These are phyloP conservation scores for Sporothrix inflata DNA, from an alignment of 2,329 filamentous ascomycete species.

Conservation along the genomic window DNA sequence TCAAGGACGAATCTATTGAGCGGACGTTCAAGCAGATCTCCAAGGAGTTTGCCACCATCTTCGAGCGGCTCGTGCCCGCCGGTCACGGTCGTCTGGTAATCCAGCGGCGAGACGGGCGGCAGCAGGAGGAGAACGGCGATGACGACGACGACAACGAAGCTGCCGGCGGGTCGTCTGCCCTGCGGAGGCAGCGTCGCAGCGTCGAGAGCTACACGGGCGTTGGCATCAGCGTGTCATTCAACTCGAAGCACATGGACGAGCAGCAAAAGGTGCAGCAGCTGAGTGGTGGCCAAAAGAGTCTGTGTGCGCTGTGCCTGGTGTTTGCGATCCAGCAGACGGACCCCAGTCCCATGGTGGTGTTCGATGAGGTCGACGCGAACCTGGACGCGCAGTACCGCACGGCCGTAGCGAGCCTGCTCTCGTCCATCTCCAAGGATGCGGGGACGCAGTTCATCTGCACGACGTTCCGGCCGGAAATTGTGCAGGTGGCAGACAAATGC, in stretches of 20 bases:
- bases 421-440: conserved; percentile 71
- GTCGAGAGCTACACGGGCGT: conserved; percentile 97
- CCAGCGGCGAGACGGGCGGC: conserved; percentile 81
- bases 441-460: conserved; percentile 93
- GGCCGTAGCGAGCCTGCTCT: conserved; percentile 85
- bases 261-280: conserved; percentile 98
- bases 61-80: conserved; percentile 91
- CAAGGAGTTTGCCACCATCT: conserved; percentile 88
- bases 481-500: conserved; percentile 93
- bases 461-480: conserved; percentile 95
- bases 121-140: conserved; percentile 63
- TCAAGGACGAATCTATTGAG: conserved; percentile 97
- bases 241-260: conserved; percentile 92
- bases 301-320: conserved; percentile 95
- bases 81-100: conserved; percentile 91
- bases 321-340: conserved; percentile 99
- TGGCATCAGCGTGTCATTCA: conserved; percentile 96
- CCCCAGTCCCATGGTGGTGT: conserved; percentile 97
- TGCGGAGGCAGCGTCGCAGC: conserved; percentile 56
- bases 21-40: conserved; percentile 98
- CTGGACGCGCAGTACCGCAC: conserved; percentile 97
- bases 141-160: conserved; percentile 71
- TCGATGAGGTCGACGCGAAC: conserved; percentile 98
- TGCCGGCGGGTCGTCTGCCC: conserved; percentile 64
- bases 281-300: conserved; percentile 96